phyloP scores from a whole-genome alignment of 257 asterid genomes.

The Mitragyna speciosa region DNA sequence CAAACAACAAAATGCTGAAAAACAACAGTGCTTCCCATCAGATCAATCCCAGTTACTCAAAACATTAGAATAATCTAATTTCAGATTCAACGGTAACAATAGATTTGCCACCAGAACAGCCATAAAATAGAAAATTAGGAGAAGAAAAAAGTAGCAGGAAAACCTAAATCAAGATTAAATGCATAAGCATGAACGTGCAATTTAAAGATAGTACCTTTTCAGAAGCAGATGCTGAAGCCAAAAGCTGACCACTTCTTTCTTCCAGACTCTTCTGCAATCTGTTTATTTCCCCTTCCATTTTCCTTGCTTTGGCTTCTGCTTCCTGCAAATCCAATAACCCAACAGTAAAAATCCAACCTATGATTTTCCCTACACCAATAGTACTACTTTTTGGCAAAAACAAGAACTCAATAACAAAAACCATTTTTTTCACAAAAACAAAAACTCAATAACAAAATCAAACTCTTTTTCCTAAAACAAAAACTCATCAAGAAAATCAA shows the following conservation, averaged over 20 bases:
- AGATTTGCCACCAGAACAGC: slow-evolving; percentile 6
- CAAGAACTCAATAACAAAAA: background rate
- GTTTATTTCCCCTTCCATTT: slow-evolving; percentile 57
- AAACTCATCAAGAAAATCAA: background rate
- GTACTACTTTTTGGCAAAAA: background rate
- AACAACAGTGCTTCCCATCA: slow-evolving; percentile 12
- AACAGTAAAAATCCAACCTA: background rate
- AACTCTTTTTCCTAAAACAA: background rate
- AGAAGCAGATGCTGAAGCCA: slow-evolving; percentile 53
- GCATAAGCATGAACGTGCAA: background rate
- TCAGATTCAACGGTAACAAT: background rate
- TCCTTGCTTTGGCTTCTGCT: slow-evolving; percentile 70
- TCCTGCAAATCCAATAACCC: slow-evolving; percentile 36
- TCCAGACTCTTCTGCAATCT: slow-evolving; percentile 61
- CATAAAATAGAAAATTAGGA: background rate
- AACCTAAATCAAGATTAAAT: background rate
- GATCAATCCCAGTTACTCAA: background rate
- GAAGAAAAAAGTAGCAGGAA: background rate
- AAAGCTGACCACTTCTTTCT: slow-evolving; percentile 56
- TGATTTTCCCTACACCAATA: background rate
- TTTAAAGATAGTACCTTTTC: slow-evolving; percentile 45
- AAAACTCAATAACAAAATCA: background rate
- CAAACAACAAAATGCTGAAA: slow-evolving; percentile 15
- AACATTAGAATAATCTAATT: background rate
- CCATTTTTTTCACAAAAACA: background rate